Conservation (phyloP, 805 yeast species). For the Torulaspora indica region DNA sequence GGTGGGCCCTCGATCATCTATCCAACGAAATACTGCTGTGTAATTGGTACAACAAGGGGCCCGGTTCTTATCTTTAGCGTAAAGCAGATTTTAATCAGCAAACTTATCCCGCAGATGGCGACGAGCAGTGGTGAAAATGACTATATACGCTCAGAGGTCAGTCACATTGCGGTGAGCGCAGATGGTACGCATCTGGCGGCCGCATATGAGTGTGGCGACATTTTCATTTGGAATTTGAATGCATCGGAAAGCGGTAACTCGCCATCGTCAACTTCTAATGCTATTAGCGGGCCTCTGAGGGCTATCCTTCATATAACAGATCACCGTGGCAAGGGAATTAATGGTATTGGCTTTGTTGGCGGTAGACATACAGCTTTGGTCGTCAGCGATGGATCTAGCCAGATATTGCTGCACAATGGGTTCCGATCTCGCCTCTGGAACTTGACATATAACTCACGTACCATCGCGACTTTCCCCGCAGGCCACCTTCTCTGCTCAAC, state of each 20-base stretch:
- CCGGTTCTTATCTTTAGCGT: constrained; percentile 61
- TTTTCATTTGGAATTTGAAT: constrained; percentile 63
- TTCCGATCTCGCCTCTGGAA: constrained; percentile 40
- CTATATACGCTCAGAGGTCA: constrained; percentile 43
- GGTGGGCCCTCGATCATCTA: constrained; percentile 51
- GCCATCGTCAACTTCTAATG: constrained; percentile 17
- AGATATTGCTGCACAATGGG: constrained; percentile 61
- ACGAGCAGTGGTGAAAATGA: constrained; percentile 4
- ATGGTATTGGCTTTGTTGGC: constrained; percentile 46
- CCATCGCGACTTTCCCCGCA: constrained; percentile 5
- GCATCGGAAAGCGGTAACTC: constrained; percentile 9
- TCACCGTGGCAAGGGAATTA: constrained; percentile 37
- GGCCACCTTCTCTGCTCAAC: background rate
- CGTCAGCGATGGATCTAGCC: constrained; percentile 52
- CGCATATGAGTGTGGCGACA: constrained; percentile 61
- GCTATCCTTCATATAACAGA: constrained; percentile 34
- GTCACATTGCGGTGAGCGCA: constrained; percentile 53
- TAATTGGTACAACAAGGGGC: constrained; percentile 71
- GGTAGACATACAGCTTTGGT: constrained; percentile 52
- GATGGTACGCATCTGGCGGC: constrained; percentile 69
- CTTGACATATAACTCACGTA: constrained; percentile 24
- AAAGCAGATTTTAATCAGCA: constrained; percentile 51
- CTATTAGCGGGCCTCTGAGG: constrained; percentile 11
- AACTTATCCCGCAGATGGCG: constrained; percentile 26
- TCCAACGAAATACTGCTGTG: constrained; percentile 44